Base-by-base conservation (phyloP, 202 grass and related monocot genomes). In the Saccharum hybrid region DNA sequence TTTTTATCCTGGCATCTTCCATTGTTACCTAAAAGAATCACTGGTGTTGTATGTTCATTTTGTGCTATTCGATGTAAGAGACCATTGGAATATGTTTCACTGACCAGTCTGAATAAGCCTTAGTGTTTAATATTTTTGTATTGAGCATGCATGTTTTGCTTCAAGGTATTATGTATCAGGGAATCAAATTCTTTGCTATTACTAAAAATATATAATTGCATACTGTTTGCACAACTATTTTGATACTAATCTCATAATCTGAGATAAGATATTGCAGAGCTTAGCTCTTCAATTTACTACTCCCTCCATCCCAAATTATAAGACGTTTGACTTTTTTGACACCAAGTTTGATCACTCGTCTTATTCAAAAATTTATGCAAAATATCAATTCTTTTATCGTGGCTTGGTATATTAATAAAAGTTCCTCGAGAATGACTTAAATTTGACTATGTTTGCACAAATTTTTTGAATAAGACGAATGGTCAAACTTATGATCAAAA, bases 81-180 rank as follows among this genome's bases (percentile, higher is more conserved):
- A 61, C 6, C 42, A 40, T 64, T 37, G 43, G 63, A 65, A 48
- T 54, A 59, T 72, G 34, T 71, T 39, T 45, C 41, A 10, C 21
- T 57, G 14, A 59, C 57, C 2, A 3, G 22, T 56, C 65, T 63
- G 3, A 85, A 46, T 38, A 4, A 1, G 48, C 75, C 19, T 49
- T 23, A 63, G 26, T 48, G 65, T 80, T 52, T 84, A 73, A 59
- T 81, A 66, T 76, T 76, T 67, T 5, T 79, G 2, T 75, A 45
- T 22, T 28, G 2, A 80, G 61, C 49, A 68, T 75, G 7, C 74
- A 62, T 75, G n/a, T 80, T 63, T 68, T 76, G 30, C 39, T 48
- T 38, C 19, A 60, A 30, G 40, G n/a, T 68, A 83, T 73, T 59
- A 72, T 57, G 16, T 43, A 2, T 56, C 19, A 26, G 9, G 1